phyloP scores from a whole-genome alignment of 805 yeast species.

The Danielia reshetovae region DNA sequence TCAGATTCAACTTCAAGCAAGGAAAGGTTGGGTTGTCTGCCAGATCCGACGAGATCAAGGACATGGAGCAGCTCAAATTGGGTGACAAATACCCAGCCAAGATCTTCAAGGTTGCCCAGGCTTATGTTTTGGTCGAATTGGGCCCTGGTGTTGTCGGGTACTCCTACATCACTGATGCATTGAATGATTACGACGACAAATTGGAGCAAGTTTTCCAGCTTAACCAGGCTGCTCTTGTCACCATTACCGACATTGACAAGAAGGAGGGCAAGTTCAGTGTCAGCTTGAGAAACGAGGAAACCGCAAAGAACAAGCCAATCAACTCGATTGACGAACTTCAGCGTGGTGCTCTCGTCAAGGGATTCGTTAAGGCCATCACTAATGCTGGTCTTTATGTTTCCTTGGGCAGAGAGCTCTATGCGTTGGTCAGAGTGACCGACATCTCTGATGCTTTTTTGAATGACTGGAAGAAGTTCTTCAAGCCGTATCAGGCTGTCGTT shows the following conservation, averaged over 20 bases:
- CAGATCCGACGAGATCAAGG: slow-evolving; percentile 39
- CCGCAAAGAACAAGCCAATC: slow-evolving; percentile 50
- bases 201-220: slow-evolving; percentile 46
- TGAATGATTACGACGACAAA: slow-evolving; percentile 58
- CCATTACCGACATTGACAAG: slow-evolving; percentile 45
- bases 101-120: slow-evolving; percentile 54
- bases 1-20: slow-evolving; percentile 50
- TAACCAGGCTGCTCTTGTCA: slow-evolving; percentile 56
- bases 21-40: slow-evolving; percentile 48
- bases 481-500: slow-evolving; percentile 63
- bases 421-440: slow-evolving; percentile 76
- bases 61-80: slow-evolving; percentile 47
- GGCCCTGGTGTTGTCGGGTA: slow-evolving; percentile 61
- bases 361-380: slow-evolving; percentile 72
- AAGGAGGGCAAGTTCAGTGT: slow-evolving; percentile 55
- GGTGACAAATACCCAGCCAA: slow-evolving; percentile 61
- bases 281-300: slow-evolving; percentile 50
- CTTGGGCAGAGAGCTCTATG: slow-evolving; percentile 66
- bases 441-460: slow-evolving; percentile 76
- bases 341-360: slow-evolving; percentile 72
- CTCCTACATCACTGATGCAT: slow-evolving; percentile 72
- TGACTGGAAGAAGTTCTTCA: slow-evolving; percentile 83
- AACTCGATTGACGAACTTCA: slow-evolving; percentile 48
- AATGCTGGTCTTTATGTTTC: slow-evolving; percentile 76
- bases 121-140: slow-evolving; percentile 63